Base-by-base conservation (phyloP, 352 stramenopile genomes). In the Lagenidium sp. region DNA sequence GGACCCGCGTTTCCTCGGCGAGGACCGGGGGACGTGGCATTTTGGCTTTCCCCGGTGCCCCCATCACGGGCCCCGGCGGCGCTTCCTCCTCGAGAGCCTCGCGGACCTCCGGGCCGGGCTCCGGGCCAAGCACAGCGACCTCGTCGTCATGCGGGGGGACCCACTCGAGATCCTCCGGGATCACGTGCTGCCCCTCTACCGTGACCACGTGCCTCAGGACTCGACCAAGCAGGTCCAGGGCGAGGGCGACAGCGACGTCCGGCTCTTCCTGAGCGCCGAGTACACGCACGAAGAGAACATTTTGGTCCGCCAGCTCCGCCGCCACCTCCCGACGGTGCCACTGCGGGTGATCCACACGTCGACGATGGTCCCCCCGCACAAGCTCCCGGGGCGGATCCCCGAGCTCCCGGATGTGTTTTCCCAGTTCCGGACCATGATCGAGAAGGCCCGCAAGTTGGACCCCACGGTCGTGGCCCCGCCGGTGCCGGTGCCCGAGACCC, bases 231-330 rank as follows among this genome's bases (percentile, higher is more conserved):
- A 38, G 6, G 18, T 32, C 41, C 20, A 28, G 30, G 42, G 19
- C 19, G n/a, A 39, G 7, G 21, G 15, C 4, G 42, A 25, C 3
- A n/a, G 35, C n/a, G 26, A 51, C 8, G 44, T 51, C 4, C 36
- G 37, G 10, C 24, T 51, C 20, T 51, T 51, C 36, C 32, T 51
- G 23, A 51, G 44, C 20, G 35, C 44, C 23, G 44, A 51, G 36
- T 51, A 51, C 44, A 51, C 44, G 44, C 30, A 51, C 44, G 44
- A 51, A 38, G 44, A 51, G 35, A 51, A 51, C 36, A 5, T 51
- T 4, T 36, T 51, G 16, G 44, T 51, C n/a, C n/a, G 25, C 11
- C 35, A 51, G 34, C 25, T 51, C 2, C 25, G 29, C n/a, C 25
- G 21, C 18, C 34, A 51, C 13, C 18, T 43, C 6, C 10, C 24